Base-by-base conservation (phyloP, 2,329 filamentous ascomycete species). In the Calonectria henricotiae region DNA sequence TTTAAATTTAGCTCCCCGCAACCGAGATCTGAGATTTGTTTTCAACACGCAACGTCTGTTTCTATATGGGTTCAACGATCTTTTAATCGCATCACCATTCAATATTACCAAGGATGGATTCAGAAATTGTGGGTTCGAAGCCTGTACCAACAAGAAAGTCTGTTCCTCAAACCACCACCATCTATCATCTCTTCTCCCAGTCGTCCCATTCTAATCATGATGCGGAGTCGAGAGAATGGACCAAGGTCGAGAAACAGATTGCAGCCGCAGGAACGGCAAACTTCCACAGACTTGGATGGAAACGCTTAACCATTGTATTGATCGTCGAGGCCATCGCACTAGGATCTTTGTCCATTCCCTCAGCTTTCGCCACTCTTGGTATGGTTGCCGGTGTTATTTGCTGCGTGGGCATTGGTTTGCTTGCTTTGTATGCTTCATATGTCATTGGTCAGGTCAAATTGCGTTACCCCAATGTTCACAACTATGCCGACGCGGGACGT, bases 401-500 rank as follows among this genome's bases (percentile, higher is more conserved):
- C 8, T 67, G 62, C 27, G 43, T 74, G 37, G 51, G 12, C 20
- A 51, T 74, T 5, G 72, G 72, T 7, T 17, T 72, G 13, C 17
- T 73, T 23, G 61, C 70, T 68, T 71, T 73, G 37, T 72, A 68
- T 27, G 51, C 65, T 11, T 35, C 46, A 13, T 55, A 54, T 15
- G 63, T 72, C 17, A 68, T 74, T 15, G 72, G 72, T 4, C 66
- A 71, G 71, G 78, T 82, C 63, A 84, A 84, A 77, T 71, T 84
- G 68, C 80, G 78, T 66, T 80, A 79, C 75, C 89, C 90, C 2
- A 81, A 87, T 17, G 84, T 92, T 46, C 85, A 87, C 43, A 89
- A 87, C 75, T 91, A 92, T 78, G 88, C 89, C 15, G 91, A 93
- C 73, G 90, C 89, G 8, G 90, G 89, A 2, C 82, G 86, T 43